Conservation (phyloP, 352 stramenopile species). For the Pythium angustatum region DNA sequence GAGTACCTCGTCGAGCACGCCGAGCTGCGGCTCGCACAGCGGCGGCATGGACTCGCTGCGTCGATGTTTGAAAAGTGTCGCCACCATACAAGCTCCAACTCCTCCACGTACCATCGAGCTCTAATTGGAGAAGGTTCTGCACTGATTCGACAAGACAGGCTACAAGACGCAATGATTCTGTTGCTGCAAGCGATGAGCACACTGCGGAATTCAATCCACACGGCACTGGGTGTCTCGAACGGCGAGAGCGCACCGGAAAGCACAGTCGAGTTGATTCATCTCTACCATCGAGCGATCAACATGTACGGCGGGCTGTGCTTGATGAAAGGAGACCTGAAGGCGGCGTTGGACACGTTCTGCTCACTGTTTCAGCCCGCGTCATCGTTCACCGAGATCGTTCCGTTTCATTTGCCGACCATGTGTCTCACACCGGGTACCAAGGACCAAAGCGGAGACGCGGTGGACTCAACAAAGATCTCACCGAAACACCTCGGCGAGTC, state of each 20-base stretch:
- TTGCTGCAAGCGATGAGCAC: conserved; percentile 45
- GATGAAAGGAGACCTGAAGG: conserved; percentile 51
- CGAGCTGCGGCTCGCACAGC: conserved; percentile 50
- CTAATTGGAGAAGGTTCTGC: conserved; percentile 49
- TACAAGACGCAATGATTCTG: conserved; percentile 42
- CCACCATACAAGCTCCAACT: conserved; percentile 24
- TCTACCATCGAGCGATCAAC: conserved; percentile 48
- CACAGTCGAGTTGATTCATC: conserved; percentile 25
- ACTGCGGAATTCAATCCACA: conserved; percentile 31
- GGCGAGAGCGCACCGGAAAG: background rate
- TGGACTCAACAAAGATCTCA: conserved; percentile 54
- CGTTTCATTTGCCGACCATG: conserved; percentile 42
- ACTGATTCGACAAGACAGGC: conserved; percentile 41
- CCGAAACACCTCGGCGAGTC: conserved; percentile 45
- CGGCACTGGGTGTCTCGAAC: background rate
- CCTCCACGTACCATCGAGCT: conserved; percentile 41
- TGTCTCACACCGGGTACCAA: conserved; percentile 49
- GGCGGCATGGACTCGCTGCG: conserved; percentile 34
- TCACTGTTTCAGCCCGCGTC: conserved; percentile 30
- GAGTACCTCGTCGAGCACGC: conserved; percentile 53
- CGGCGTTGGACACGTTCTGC: conserved; percentile 50
- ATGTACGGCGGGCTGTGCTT: conserved; percentile 51
- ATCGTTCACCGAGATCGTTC: conserved; percentile 12
- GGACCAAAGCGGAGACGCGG: conserved; percentile 34
- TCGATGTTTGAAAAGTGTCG: conserved; percentile 48